Base-by-base conservation (phyloP, 148 eudicot genomes). In the Cornus suecica region DNA sequence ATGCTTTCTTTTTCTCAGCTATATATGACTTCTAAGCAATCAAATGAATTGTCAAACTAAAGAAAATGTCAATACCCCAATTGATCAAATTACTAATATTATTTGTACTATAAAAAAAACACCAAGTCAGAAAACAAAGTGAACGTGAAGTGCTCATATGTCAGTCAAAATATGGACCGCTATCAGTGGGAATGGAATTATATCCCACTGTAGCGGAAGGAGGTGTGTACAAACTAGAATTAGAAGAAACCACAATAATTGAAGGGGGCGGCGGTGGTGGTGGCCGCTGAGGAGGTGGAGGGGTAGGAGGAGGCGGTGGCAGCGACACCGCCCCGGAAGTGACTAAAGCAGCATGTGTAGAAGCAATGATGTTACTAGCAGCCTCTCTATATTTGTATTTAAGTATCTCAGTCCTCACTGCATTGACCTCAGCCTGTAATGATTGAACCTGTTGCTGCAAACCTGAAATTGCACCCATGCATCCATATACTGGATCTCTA, bases 381-480 rank as follows among this genome's bases (percentile, higher is more conserved):
- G 90, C 88, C 29, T 92, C 94, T 70, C 88, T 81, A 74, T 90
- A 90, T 72, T 88, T 92, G 81, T 78, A 84, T 79, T 86, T 92
- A 52, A 88, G 41, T 23, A 92, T 90, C 71, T 90, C 91, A 27
- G 86, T 76, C 83, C 94, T 88, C 2, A 87, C 82, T 31, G 86
- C 83, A 67, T 83, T 80, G 3, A 92, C 82, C 77, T 92, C 90
- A 2, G 86, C 86, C 74, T 90, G 89, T 60, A 94, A 58, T 20
- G 87, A 25, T 69, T 92, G 89, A 16, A 94, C 77, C 32, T 91
- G 89, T 68, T 90, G 90, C 54, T 91, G 94, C 42, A 94, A 74
- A n/a, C 90, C 88, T 18, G 94, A 88, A 58, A 94, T 94, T 18
- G 92, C 92, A 22, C 98, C 98, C 92, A 94, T 92, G 89, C 97